Base-by-base conservation (phyloP, 2,329 filamentous ascomycete species). In the Colletotrichum sidae region DNA sequence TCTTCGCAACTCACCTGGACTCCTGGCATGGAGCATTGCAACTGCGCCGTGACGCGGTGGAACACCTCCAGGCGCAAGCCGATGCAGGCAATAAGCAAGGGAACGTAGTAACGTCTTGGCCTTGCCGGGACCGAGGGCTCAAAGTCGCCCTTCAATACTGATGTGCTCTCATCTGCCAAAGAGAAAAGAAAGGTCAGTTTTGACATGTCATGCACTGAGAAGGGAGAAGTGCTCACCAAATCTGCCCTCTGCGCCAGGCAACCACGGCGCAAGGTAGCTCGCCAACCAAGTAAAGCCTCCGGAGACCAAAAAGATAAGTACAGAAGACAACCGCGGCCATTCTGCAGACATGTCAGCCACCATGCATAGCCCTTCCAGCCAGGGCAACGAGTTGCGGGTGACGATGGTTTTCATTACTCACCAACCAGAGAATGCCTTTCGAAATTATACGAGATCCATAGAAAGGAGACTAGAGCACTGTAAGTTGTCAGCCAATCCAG, bases 1-100 rank as follows among this genome's bases (percentile, higher is more conserved):
- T 25, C 3, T 25, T 25, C 25, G 37, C 6, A 8, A 67, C 72
- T 65, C 61, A 81, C 84, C 79, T 87, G 83, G 13, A 87, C 69
- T 3, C 84, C 84, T 17, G 80, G 75, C 11, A 73, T 76, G 7
- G 83, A 78, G 70, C 86, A 88, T 72, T 87, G 84, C 41, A 84
- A 78, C 63, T 82, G 78, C 34, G 75, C 73, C 12, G 81, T 78
- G 1, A 85, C 79, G 38, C 73, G 75, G 55, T 84, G 78, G 41
- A 83, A 81, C 2, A 83, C 71, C 65, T 86, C 83, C 13, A 87
- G 70, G 5, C 86, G 80, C 8, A 83, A 38, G 2, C 84, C 75
- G 50, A 86, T 75, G 37, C 79, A 79, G 6, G 78, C 45, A 8
- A 84, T 74, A 13, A 87, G 70, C 11, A 78, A 72, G 1, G 81